Conservation (phyloP, 1,284 basidiomycete genomes). For the Peniophora sp. region DNA sequence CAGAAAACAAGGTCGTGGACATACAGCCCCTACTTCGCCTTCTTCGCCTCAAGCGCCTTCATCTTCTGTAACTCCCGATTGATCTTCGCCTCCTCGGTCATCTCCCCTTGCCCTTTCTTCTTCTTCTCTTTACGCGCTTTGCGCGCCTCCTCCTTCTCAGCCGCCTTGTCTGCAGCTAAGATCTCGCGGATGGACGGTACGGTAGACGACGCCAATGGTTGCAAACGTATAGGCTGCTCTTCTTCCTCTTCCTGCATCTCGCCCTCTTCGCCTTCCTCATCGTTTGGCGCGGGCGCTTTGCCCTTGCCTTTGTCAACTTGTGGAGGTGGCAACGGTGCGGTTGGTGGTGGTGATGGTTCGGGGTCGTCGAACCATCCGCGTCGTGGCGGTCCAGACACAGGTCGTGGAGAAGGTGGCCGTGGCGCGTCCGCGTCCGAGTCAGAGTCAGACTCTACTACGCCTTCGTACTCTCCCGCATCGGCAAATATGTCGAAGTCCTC, state of each 20-base stretch:
- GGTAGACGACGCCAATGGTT: slow-evolving; percentile 64
- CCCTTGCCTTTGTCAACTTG: too few species aligned
- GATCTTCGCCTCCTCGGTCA: slow-evolving; percentile 32
- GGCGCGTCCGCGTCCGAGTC: slow-evolving; percentile 12
- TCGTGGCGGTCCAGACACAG: background rate
- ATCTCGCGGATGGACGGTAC: slow-evolving; percentile 77
- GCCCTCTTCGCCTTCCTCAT: slow-evolving; percentile 7
- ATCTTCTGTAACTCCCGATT: background rate
- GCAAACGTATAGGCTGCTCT: slow-evolving; percentile 43
- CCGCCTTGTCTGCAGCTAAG: slow-evolving; percentile 65
- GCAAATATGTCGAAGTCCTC: slow-evolving; percentile 79
- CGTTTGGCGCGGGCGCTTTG: slow-evolving; percentile 12
- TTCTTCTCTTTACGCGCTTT: slow-evolving; percentile 67
- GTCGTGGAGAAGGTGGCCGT: background rate
- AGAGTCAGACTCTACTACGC: slow-evolving; percentile 44
- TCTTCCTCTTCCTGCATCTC: slow-evolving; percentile 27
- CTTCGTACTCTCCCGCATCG: slow-evolving; percentile 78
- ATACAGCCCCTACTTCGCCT: too few species aligned
- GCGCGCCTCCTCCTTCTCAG: slow-evolving; percentile 54
- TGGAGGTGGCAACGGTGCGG: slow-evolving; percentile 1
- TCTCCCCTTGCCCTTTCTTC: slow-evolving; percentile 34
- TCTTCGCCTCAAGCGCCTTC: too few species aligned
- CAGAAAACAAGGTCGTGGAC: too few species aligned
- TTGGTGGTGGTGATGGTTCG: background rate
- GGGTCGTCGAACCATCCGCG: background rate